These are phyloP conservation scores for Pythium angustatum DNA, from an alignment of 352 stramenopile species.

Conservation along the genomic window DNA sequence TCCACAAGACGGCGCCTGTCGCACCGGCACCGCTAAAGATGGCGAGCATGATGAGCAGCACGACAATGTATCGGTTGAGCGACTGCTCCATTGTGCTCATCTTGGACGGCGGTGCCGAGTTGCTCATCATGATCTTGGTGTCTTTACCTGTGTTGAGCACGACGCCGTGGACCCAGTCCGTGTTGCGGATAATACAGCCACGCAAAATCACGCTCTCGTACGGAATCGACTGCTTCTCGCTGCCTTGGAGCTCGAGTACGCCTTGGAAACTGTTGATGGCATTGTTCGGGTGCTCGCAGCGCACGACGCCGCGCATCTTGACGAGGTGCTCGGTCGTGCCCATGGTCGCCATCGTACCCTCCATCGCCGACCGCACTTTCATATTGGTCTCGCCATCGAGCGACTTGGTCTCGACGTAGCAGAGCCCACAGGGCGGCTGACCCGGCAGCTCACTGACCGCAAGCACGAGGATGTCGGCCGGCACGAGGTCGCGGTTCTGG, in stretches of 20 bases:
- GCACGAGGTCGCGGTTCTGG: constrained; percentile 78
- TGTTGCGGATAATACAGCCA: constrained; percentile 92
- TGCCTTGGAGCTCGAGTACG: constrained; percentile 63
- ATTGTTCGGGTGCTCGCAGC: constrained; percentile 87
- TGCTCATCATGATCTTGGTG: constrained; percentile 93
- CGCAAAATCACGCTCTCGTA: constrained; percentile 90
- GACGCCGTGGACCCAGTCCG: constrained; percentile 88
- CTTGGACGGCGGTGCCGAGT: constrained; percentile 76
- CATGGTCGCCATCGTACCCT: constrained; percentile 61
- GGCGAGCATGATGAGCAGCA: constrained; percentile 65
- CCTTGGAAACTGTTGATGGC: constrained; percentile 91
- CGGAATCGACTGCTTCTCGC: constrained; percentile 60
- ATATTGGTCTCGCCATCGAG: constrained; percentile 94
- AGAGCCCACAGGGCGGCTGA: constrained; percentile 65
- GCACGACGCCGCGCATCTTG: constrained; percentile 57
- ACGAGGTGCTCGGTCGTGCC: constrained; percentile 42
- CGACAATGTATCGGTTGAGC: constrained; percentile 80
- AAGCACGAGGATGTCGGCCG: constrained; percentile 85
- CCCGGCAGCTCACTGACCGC: constrained; percentile 67
- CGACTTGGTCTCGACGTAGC: constrained; percentile 91
- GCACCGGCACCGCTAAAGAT: constrained; percentile 63
- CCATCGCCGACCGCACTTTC: constrained; percentile 86
- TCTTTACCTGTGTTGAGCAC: constrained; percentile 94
- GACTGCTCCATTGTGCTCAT: constrained; percentile 86
- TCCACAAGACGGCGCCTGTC: constrained; percentile 64